Percentiles rank a stretch among this genome's conserved stretches.
Conservation (phyloP, 2,329 filamentous ascomycete species). For the Coniella vitis region DNA sequence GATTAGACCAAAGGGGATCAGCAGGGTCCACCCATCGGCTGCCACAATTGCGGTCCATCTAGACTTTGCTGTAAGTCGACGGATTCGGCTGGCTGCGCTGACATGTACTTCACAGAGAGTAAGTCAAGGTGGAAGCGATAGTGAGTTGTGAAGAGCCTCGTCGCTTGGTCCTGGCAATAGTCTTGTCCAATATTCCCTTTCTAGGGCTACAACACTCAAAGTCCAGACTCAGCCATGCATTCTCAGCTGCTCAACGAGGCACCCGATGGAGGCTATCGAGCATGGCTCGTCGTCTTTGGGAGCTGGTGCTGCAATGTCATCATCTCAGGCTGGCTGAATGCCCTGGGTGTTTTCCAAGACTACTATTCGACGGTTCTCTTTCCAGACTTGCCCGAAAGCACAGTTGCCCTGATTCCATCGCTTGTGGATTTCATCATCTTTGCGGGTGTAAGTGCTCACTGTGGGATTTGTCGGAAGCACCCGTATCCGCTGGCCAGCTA, state of each 20-base stretch:
- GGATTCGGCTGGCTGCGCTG: no score
- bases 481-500: neutral
- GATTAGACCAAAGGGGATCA: neutral
- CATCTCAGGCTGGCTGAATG: slow-evolving; percentile 19
- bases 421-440: slow-evolving; percentile 32
- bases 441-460: slow-evolving; percentile 4
- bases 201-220: no score
- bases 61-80: no score
- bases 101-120: no score
- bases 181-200: no score
- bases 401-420: slow-evolving; percentile 44
- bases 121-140: no score
- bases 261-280: slow-evolving; percentile 19
- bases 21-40: neutral
- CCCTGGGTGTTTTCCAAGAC: slow-evolving; percentile 38
- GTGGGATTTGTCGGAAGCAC: neutral
- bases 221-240: no score
- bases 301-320: slow-evolving; percentile 19
- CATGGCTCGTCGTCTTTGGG: slow-evolving; percentile 22
- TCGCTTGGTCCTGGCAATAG: no score
- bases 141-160: no score
- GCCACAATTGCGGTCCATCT: no score
- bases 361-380: slow-evolving; percentile 41
- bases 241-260: neutral
- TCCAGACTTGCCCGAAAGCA: slow-evolving; percentile 33